Evolutionary conservation across 495 filamentous ascomycete genomes (phyloP).

Genomic region (Hypoxylon fuscum): DNA sequence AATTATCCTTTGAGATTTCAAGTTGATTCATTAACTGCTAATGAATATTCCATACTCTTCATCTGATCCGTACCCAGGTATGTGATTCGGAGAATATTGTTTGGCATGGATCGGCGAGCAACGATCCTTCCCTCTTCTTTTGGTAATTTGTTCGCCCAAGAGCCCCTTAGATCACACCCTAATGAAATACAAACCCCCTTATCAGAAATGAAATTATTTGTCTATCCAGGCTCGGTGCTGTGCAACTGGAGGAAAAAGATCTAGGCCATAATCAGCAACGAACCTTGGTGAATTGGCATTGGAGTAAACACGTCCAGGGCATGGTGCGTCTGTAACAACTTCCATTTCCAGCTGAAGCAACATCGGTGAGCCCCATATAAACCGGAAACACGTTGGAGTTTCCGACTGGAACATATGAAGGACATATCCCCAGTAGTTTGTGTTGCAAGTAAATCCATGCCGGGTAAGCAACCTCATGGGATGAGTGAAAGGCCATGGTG

Average conservation of each 20-base stretch:
- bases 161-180: no score
- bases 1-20: no score
- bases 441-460: background rate
- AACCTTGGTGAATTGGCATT: no score
- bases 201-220: background rate
- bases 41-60: no score
- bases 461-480: background rate
- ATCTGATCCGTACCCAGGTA: background rate
- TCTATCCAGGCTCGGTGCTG: background rate
- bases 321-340: no score
- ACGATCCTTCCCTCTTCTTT: background rate
- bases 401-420: background rate
- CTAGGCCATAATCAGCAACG: no score
- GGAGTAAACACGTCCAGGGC: no score
- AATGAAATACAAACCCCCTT: background rate
- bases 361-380: conserved; percentile 1
- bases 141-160: no score
- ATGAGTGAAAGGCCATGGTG: background rate
- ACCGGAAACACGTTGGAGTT: background rate
- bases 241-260: background rate
- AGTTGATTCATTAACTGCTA: no score
- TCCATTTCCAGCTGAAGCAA: no score
- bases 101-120: background rate
- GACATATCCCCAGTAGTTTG: background rate
- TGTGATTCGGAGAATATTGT: background rate